phyloP scores from a whole-genome alignment of 2,329 filamentous ascomycete species.

The Apiospora arundinis region DNA sequence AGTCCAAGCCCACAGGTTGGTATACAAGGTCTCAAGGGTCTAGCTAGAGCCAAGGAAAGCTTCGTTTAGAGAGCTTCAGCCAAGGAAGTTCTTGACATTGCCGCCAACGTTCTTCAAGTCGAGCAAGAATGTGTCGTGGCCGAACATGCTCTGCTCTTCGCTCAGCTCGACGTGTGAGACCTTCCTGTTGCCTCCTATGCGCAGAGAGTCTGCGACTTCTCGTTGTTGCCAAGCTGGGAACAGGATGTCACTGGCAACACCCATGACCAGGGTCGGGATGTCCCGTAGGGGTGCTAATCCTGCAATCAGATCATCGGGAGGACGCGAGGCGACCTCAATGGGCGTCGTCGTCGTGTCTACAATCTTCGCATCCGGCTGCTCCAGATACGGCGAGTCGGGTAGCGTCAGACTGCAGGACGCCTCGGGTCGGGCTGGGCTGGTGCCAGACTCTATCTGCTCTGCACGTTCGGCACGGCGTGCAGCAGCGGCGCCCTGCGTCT shows the following conservation, averaged over 20 bases:
- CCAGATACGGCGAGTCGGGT: conserved; percentile 83
- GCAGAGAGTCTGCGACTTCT: conserved; percentile 86
- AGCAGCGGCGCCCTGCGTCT: conserved; percentile 69
- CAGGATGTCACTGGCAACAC: conserved; percentile 92
- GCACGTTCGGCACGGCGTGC: conserved; percentile 67
- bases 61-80: conserved; percentile 44
- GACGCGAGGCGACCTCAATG: conserved; percentile 50
- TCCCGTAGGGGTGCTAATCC: conserved; percentile 76
- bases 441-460: conserved; percentile 59
- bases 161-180: conserved; percentile 92
- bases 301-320: conserved; percentile 79
- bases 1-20: background rate
- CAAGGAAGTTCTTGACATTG: conserved; percentile 79
- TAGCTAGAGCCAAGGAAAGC: background rate
- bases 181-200: conserved; percentile 75
- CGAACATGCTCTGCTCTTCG: conserved; percentile 92
- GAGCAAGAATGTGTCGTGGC: conserved; percentile 94
- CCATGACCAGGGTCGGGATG: conserved; percentile 86
- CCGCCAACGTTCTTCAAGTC: conserved; percentile 93
- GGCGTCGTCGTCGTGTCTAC: conserved; percentile 37
- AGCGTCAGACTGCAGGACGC: conserved; percentile 79
- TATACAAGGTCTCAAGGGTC: background rate
- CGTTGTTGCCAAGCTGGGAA: conserved; percentile 99
- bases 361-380: conserved; percentile 65
- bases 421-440: conserved; percentile 44